These are phyloP conservation scores for Aspergillus floridensis DNA, from an alignment of 2,329 filamentous ascomycete genomes.

Conservation along the genomic window DNA sequence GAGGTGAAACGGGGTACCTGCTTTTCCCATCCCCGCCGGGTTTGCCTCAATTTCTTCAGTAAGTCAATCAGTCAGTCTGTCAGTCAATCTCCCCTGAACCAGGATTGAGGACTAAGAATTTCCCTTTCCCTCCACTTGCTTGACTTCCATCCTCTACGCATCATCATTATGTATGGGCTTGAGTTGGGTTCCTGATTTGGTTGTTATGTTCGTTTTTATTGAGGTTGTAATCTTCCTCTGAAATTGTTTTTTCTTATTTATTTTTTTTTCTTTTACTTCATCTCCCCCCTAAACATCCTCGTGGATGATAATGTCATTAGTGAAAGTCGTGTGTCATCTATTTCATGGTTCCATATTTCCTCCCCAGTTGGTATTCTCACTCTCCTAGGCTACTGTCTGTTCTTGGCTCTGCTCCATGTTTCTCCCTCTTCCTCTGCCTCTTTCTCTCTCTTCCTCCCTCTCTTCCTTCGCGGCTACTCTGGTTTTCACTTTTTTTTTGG, in stretches of 20 bases:
- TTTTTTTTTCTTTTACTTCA: not conserved
- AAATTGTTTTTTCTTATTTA: not conserved
- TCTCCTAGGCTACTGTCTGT: not conserved
- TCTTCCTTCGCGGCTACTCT: not conserved
- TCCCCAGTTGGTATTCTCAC: not conserved
- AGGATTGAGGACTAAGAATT: not conserved
- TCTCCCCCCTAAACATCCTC: not conserved
- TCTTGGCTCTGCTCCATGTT: not conserved
- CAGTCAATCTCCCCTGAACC: constrained; percentile 4
- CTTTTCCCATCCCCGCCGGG: constrained; percentile 19
- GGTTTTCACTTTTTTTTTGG: not conserved
- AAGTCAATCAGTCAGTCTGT: constrained; percentile 5
- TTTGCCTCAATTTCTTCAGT: constrained; percentile 14
- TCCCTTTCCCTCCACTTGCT: not conserved
- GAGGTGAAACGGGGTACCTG: constrained; percentile 24
- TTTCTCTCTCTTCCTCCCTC: not conserved
- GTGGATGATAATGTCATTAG: not conserved
- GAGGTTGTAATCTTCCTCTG: too few species aligned
- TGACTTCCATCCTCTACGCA: not conserved
- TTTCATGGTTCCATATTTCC: not conserved
- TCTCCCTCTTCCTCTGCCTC: not conserved
- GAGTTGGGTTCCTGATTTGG: not conserved
- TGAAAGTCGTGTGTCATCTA: not conserved
- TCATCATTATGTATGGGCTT: not conserved
- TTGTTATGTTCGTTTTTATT: too few species aligned